phyloP scores from a whole-genome alignment of 192 early-diverging fungal species.

The Spinellus fusiger region DNA sequence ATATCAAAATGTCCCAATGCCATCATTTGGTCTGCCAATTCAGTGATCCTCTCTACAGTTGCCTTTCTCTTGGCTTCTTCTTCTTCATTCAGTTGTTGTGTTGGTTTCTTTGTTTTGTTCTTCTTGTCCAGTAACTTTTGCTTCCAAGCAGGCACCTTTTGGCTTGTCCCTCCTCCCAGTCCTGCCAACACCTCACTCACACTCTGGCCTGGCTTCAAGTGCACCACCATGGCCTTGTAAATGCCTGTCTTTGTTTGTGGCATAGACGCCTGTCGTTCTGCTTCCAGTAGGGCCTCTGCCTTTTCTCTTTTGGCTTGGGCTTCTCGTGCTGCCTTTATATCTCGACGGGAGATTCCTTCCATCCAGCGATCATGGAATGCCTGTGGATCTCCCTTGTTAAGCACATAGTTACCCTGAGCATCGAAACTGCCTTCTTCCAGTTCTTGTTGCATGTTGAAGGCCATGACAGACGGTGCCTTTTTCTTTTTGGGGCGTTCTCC shows the following conservation, averaged over 20 bases:
- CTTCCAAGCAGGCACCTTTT: conserved; percentile 32
- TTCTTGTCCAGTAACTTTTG: conserved; percentile 30
- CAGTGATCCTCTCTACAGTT: conserved; percentile 59
- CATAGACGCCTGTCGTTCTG: conserved; percentile 27
- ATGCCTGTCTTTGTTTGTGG: conserved; percentile 53
- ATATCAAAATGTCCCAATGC: conserved; percentile 57
- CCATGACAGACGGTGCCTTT: conserved; percentile 48
- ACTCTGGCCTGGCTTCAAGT: conserved; percentile 53
- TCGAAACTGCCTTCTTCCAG: conserved; percentile 70
- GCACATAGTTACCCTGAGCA: conserved; percentile 62
- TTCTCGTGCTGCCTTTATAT: conserved; percentile 49
- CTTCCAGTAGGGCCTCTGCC: conserved; percentile 40
- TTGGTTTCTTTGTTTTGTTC: conserved; percentile 32
- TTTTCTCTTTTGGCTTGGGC: conserved; percentile 44
- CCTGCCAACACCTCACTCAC: conserved; percentile 54
- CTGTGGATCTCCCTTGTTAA: conserved; percentile 60
- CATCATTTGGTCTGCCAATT: conserved; percentile 67
- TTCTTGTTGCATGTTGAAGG: conserved; percentile 75
- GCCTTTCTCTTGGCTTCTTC: conserved; percentile 35
- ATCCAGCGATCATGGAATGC: conserved; percentile 71
- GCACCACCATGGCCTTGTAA: conserved; percentile 47
- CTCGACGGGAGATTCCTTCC: conserved; percentile 49
- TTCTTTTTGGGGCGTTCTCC: too few relatives aligned
- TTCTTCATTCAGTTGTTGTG: conserved; percentile 17
- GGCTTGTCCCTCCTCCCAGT: conserved; percentile 37